phyloP scores from a whole-genome alignment of 2,329 filamentous ascomycete species.

The Annulohypoxylon truncatum region DNA sequence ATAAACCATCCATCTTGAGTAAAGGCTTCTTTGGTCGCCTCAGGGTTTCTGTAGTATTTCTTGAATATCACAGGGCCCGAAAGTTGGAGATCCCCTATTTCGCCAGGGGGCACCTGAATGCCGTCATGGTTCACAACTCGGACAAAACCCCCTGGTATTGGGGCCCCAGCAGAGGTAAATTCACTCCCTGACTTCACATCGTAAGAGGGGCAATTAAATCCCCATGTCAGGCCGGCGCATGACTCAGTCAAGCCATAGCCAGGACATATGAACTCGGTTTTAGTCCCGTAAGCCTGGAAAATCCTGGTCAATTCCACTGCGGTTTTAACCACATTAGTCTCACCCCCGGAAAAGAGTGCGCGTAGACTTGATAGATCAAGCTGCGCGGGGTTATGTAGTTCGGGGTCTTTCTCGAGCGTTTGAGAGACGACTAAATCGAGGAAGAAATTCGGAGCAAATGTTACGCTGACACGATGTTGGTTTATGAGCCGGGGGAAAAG shows the following conservation, averaged over 20 bases:
- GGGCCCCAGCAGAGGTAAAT: slow-evolving; percentile 4
- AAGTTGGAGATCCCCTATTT: slow-evolving; percentile 2
- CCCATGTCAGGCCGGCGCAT: slow-evolving; percentile 4
- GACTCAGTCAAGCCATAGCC: slow-evolving; percentile 8
- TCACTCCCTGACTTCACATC: background rate
- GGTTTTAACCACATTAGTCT: slow-evolving; percentile 1
- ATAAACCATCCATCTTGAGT: slow-evolving; percentile 61
- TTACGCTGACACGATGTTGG: slow-evolving; percentile 55
- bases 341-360: background rate
- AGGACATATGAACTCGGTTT: slow-evolving; percentile 1
- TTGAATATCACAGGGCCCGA: slow-evolving; percentile 7
- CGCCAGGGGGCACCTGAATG: background rate
- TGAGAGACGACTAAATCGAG: slow-evolving; percentile 41
- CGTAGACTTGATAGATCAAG: slow-evolving; percentile 5
- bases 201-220: slow-evolving; percentile 7
- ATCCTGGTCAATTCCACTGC: background rate
- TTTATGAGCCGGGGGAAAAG: slow-evolving; percentile 55
- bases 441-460: slow-evolving; percentile 58
- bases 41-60: slow-evolving; percentile 5
- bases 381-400: slow-evolving; percentile 1
- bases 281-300: slow-evolving; percentile 1
- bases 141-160: slow-evolving; percentile 3
- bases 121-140: background rate
- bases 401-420: background rate
- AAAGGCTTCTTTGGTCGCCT: slow-evolving; percentile 57